Base-by-base conservation (phyloP, 2,329 filamentous ascomycete genomes). In the Colletotrichum paranaense region DNA sequence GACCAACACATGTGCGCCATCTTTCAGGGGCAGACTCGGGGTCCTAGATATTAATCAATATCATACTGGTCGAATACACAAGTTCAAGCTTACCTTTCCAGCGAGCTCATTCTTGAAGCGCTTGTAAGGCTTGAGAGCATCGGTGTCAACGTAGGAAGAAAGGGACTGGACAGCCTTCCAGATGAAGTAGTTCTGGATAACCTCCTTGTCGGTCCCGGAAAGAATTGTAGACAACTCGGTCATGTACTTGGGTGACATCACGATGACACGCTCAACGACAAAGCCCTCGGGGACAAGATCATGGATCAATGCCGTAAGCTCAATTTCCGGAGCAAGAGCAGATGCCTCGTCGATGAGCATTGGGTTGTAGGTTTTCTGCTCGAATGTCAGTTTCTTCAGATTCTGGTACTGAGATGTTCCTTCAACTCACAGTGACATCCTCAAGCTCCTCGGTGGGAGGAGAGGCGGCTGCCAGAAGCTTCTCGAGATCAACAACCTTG, bases 321-420 rank as follows among this genome's bases (percentile, higher is more conserved):
- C 85, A 11, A 93, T 81, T 66, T 90, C 85, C 1, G 92, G 91
- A 0, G 88, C 81, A 26, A 93, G 82, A 3, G 83, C 82, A 42
- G 87, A 84, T 6, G 87, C 88, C 67, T 92, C 88, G 12, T 87
- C 81, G 22, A 92, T 80, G 9, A 86, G 86, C 79, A 88, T 88
- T 1, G 91, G 91, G 77, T 93, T 93, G 81, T 93, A 93, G 75
- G 88, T 90, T 83, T 92, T 89, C 83, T 86, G 49, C 24, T 11
- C n/a, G 24, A 9, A 3, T 38, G 58, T 72, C 19, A 73, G 59
- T 24, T 77, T 76, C 77, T 78, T 46, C 42, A 19, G 53, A 53
- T 19, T 12, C 16, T 35, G 8, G 19, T n/a, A 8, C 24, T 5
- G 28, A 4, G 28, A 16, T n/a, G 12, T 35, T n/a, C 11, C 12